These are phyloP conservation scores for Tanozyma kutaoensis DNA, from an alignment of 805 yeast genomes.

Conservation along the genomic window DNA sequence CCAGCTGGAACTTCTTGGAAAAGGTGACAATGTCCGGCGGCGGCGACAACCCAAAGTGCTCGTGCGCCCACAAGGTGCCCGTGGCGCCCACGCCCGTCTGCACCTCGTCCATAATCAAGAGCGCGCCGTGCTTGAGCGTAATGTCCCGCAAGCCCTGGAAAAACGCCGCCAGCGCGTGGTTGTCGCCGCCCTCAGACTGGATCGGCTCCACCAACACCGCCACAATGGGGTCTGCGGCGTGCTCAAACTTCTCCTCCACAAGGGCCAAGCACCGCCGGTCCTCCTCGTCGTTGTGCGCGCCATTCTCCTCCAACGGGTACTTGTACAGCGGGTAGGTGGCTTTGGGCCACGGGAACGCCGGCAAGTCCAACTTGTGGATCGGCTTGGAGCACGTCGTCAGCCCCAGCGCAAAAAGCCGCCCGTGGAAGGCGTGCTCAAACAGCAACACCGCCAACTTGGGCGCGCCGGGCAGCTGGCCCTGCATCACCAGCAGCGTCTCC, in stretches of 20 bases:
- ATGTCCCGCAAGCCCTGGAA: constrained; percentile 76
- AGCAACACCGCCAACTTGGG: constrained; percentile 80
- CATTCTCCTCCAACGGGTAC: constrained; percentile 68
- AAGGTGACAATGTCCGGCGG: constrained; percentile 80
- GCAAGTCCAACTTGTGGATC: constrained; percentile 84
- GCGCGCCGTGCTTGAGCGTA: constrained; percentile 55
- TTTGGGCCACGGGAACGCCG: constrained; percentile 94
- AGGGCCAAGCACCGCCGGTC: constrained; percentile 70
- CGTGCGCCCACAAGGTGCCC: constrained; percentile 81
- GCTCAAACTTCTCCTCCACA: constrained; percentile 57
- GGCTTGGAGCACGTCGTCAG: constrained; percentile 92
- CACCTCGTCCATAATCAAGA: constrained; percentile 73
- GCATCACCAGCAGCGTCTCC: constrained; percentile 67
- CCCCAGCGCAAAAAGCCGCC: constrained; percentile 84
- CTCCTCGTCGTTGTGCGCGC: constrained; percentile 53
- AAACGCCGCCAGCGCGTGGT: constrained; percentile 65
- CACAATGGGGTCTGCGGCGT: constrained; percentile 70
- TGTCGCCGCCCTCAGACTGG: constrained; percentile 88
- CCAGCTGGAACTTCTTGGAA: constrained; percentile 82
- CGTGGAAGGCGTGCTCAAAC: constrained; percentile 86
- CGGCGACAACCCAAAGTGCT: constrained; percentile 62
- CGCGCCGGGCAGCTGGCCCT: constrained; percentile 75
- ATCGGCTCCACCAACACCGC: constrained; percentile 86
- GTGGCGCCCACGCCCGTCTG: constrained; percentile 89
- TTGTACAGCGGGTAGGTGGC: constrained; percentile 80